phyloP scores from a whole-genome alignment of 176 grass and related monocot genomes.

The Puccinellia tenuiflora region DNA sequence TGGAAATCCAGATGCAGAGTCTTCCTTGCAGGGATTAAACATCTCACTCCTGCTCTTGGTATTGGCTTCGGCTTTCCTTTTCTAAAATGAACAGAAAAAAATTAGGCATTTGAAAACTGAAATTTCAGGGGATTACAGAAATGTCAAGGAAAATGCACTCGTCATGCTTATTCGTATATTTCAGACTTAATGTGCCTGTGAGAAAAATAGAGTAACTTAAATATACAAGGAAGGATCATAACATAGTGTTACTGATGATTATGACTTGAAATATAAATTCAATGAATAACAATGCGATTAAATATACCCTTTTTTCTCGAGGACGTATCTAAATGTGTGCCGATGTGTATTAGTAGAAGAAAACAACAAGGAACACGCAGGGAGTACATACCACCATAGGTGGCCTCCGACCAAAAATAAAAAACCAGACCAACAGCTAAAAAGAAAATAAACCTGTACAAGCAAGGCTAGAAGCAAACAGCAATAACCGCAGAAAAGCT shows the following conservation, averaged over 20 bases:
- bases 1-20: constrained; percentile 82
- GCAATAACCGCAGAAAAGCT: neutral
- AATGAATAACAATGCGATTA: neutral
- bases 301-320: neutral
- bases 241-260: neutral
- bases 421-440: neutral
- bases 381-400: neutral
- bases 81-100: constrained; percentile 39
- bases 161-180: neutral
- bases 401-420: neutral
- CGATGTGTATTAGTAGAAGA: neutral
- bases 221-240: neutral
- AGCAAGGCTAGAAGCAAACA: neutral
- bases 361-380: neutral
- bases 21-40: constrained; percentile 77
- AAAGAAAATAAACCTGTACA: neutral
- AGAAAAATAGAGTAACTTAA: neutral
- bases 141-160: neutral
- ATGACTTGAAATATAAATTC: neutral
- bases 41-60: constrained; percentile 87
- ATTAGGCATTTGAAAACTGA: neutral
- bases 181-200: neutral
- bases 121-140: neutral
- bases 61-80: constrained; percentile 59
- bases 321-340: neutral